phyloP scores from a whole-genome alignment of 371 early-diverging fungal genomes.

The Mucor mucedo region DNA sequence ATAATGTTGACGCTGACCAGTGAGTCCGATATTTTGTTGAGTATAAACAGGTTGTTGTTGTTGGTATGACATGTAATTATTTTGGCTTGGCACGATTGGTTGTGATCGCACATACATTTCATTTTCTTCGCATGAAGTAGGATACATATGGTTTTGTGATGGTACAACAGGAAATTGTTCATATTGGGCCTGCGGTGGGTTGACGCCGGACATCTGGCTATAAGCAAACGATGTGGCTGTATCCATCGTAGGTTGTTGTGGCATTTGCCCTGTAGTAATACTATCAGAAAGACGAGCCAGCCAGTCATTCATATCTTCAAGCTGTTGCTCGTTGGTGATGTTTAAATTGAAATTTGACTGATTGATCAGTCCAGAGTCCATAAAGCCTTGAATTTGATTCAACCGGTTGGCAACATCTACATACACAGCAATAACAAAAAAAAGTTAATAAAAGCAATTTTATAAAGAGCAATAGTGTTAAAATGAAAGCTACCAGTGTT shows the following conservation, averaged over 20 bases:
- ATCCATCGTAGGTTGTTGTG: conserved; percentile 13
- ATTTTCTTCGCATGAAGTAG: conserved; percentile 19
- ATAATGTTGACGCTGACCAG: conserved; percentile 45
- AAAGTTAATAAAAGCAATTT: no score
- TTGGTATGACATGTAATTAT: not conserved
- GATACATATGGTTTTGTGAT: conserved; percentile 22
- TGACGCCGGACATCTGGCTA: conserved; percentile 11
- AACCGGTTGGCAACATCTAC: conserved; percentile 22
- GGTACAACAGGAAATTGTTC: conserved; percentile 18
- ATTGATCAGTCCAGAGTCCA: conserved; percentile 24
- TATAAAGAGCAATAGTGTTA: not conserved
- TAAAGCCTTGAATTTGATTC: conserved; percentile 25
- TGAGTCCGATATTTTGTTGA: conserved; percentile 15
- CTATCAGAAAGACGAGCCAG: conserved; percentile 29
- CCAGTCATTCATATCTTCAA: conserved; percentile 32
- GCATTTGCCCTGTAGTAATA: conserved; percentile 18
- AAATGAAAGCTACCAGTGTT: conserved; percentile 16
- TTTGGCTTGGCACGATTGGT: conserved; percentile 27
- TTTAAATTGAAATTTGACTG: conserved; percentile 29
- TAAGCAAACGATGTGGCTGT: conserved; percentile 17
- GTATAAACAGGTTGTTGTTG: conserved; percentile 1
- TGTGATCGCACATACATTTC: conserved; percentile 35
- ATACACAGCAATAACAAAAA: not conserved
- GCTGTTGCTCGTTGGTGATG: conserved; percentile 28
- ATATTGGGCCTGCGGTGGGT: conserved; percentile 6